Evolutionary conservation across 2,329 filamentous ascomycete genomes (phyloP).

Genomic region (Verticillium klebahnii): DNA sequence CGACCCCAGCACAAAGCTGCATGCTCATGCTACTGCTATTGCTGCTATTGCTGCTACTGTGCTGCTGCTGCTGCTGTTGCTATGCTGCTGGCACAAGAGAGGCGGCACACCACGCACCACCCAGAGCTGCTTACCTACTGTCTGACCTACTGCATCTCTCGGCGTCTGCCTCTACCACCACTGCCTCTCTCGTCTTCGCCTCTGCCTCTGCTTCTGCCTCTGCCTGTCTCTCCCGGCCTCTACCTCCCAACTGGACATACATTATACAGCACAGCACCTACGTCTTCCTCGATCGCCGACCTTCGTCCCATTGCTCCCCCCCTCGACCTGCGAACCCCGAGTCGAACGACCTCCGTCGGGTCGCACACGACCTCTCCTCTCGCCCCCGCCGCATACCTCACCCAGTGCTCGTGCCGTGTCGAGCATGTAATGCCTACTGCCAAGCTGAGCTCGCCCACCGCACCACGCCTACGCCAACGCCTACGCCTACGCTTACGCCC

Average conservation of each 20-base stretch:
- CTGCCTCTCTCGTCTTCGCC: background rate
- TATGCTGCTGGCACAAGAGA: background rate
- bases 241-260: background rate
- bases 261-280: background rate
- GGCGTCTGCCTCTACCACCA: background rate
- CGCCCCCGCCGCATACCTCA: background rate
- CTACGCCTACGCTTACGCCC: background rate
- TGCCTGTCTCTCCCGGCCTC: background rate
- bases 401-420: background rate
- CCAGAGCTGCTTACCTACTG: background rate
- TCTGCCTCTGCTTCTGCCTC: background rate
- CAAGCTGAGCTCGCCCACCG: background rate
- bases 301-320: background rate
- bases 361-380: background rate
- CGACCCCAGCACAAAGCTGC: background rate
- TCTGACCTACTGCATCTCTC: background rate
- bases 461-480: background rate
- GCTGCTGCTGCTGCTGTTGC: slow-evolving; percentile 2
- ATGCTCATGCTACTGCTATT: background rate
- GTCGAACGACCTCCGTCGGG: background rate
- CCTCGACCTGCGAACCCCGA: background rate
- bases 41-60: slow-evolving; percentile 7
- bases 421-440: slow-evolving; percentile 2
- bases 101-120: background rate
- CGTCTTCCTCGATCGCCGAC: background rate